These are phyloP conservation scores for Pugionium cornutum DNA, from an alignment of 345 rosid species.

Conservation along the genomic window DNA sequence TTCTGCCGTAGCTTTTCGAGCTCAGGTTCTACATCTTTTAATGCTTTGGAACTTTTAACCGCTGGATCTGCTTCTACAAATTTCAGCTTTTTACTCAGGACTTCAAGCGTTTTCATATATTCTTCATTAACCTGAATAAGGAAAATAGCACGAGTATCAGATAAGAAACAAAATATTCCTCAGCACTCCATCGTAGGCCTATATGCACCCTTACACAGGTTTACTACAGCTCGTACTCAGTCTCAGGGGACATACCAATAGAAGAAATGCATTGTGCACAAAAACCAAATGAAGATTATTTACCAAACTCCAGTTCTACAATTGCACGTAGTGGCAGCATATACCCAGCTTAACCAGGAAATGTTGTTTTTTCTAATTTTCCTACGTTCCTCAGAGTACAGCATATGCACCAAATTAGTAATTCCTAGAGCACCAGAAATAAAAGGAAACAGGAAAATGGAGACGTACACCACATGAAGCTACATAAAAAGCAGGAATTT, in stretches of 20 bases:
- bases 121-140: slow-evolving; percentile 85
- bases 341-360: slow-evolving; percentile 13
- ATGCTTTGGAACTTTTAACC: slow-evolving; percentile 81
- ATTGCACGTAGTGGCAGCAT: slow-evolving; percentile 14
- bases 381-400: slow-evolving; percentile 8
- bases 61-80: slow-evolving; percentile 72
- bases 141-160: slow-evolving; percentile 31
- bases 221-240: slow-evolving; percentile 6
- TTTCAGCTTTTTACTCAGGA: slow-evolving; percentile 91
- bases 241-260: background rate
- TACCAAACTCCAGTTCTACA: background rate
- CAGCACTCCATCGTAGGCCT: slow-evolving; percentile 9
- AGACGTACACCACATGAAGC: slow-evolving; percentile 25
- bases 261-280: slow-evolving; percentile 7
- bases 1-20: slow-evolving; percentile 95
- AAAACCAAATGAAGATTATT: slow-evolving; percentile 2
- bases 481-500: background rate
- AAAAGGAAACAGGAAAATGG: slow-evolving; percentile 10
- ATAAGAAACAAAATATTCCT: background rate
- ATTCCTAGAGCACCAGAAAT: slow-evolving; percentile 4
- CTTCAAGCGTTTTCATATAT: slow-evolving; percentile 82
- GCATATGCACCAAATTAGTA: slow-evolving; percentile 4
- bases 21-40: slow-evolving; percentile 96
- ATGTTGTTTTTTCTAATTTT: background rate
- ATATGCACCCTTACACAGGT: slow-evolving; percentile 16